Conservation (phyloP, 148 eudicot genomes). For the Arctostaphylos glauca region DNA sequence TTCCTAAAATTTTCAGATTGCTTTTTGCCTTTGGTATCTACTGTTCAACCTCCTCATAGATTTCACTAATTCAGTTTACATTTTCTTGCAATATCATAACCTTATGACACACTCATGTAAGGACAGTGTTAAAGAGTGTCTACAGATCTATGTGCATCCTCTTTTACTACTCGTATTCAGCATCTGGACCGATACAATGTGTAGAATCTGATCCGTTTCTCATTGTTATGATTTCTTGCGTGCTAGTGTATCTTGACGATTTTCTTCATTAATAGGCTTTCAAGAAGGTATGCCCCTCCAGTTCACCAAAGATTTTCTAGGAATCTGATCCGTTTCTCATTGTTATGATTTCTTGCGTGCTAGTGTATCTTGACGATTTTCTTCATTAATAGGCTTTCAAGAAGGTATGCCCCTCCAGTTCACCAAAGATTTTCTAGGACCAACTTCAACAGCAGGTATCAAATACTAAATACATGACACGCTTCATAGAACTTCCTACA, state of each 20-base stretch:
- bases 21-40: background rate
- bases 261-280: constrained; percentile 1
- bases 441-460: constrained; percentile 1
- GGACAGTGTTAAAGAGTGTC: background rate
- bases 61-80: background rate
- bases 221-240: background rate
- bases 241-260: background rate
- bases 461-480: background rate
- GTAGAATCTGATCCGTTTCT: background rate
- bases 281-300: background rate
- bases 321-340: background rate
- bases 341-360: background rate
- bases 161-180: background rate
- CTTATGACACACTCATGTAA: background rate
- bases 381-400: constrained; percentile 1
- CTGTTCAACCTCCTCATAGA: background rate
- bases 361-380: background rate
- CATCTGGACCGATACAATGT: background rate
- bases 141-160: constrained; percentile 7
- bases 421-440: constrained; percentile 3
- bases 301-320: constrained; percentile 3
- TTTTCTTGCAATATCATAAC: background rate
- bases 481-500: background rate
- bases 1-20: background rate
- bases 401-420: background rate